Base-by-base conservation (phyloP, 805 yeast species). In the Hanseniaspora thailandica region DNA sequence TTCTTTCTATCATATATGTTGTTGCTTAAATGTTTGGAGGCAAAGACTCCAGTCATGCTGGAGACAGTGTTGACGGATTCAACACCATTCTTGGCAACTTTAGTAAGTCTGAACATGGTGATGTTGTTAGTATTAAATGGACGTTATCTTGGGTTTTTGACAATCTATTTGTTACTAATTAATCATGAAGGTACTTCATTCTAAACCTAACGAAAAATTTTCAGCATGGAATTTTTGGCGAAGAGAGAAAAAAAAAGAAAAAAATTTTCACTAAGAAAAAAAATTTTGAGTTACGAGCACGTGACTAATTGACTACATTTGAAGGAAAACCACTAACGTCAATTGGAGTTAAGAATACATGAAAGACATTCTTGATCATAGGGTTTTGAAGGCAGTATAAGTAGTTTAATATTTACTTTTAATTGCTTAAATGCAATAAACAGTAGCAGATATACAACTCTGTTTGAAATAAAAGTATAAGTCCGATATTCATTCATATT, bases 1-100 rank as follows among this genome's bases (percentile, higher is more conserved):
- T 97, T 88, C 71, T 90, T 90, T 70, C 97, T 80, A 19, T 28
- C 44, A 7, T 20, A 28, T 23, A 43, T 43, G 34, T 43, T 26
- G 15, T 17, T 26, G 22, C 45, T 28, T 43, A 43, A 12, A 15
- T 17, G 9, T 9, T 43, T 43, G 30, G 45, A 43, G 23, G 45
- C 45, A 28, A 43, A 43, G 15, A 12, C 19, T 26, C 45, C 45
- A 26, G 45, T 26, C 28, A 23, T 5, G n/a, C 28, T 17, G 13
- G 34, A 26, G 15, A 19, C 30, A 28, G 15, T 6, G 31, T 23
- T 23, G 3, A 43, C 33, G 15, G 35, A 10, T 28, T 43, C 40
- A 20, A 19, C 23, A 31, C 36, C 28, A 20, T 33, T 45, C 22
- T 45, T 45, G 19, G 39, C 22, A 22, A 51, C 34, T 23, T 30